phyloP scores from a whole-genome alignment of 139 green algal species.

The Volvox africanus region DNA sequence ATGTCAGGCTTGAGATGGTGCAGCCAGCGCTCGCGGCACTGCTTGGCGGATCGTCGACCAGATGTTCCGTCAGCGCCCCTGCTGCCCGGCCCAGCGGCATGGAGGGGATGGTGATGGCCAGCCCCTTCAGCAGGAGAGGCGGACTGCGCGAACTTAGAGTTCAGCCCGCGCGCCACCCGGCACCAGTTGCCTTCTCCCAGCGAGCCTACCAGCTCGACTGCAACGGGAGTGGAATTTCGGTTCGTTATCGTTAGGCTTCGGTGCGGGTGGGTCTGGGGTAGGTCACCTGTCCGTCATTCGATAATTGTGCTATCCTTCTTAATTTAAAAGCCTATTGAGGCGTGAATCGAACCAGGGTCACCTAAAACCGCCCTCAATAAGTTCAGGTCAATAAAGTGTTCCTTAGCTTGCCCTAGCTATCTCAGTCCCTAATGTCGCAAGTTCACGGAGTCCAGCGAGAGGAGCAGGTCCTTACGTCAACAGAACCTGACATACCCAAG shows the following conservation, averaged over 20 bases:
- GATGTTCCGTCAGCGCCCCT: neutral
- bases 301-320: too few relatives aligned
- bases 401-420: neutral
- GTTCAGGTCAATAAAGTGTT: too few relatives aligned
- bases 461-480: too few relatives aligned
- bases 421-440: too few relatives aligned
- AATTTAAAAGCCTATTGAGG: too few relatives aligned
- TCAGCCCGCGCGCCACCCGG: neutral
- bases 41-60: conserved; percentile 52
- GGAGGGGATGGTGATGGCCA: neutral
- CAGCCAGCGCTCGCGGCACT: conserved; percentile 61
- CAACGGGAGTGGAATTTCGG: too few relatives aligned
- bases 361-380: too few relatives aligned
- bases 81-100: neutral
- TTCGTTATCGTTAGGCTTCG: too few relatives aligned
- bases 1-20: conserved; percentile 56
- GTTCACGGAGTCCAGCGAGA: too few relatives aligned
- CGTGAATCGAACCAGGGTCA: too few relatives aligned
- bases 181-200: conserved; percentile 18
- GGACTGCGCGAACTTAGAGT: neutral
- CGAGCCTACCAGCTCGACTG: neutral
- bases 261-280: too few relatives aligned
- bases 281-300: too few relatives aligned
- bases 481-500: neutral
- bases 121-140: neutral